A percentile compares a stretch with the other conserved stretches of the same genome.
These are phyloP conservation scores for Phlebiopsis flavidoalba DNA, from an alignment of 768 basidiomycete species.

Conservation along the genomic window DNA sequence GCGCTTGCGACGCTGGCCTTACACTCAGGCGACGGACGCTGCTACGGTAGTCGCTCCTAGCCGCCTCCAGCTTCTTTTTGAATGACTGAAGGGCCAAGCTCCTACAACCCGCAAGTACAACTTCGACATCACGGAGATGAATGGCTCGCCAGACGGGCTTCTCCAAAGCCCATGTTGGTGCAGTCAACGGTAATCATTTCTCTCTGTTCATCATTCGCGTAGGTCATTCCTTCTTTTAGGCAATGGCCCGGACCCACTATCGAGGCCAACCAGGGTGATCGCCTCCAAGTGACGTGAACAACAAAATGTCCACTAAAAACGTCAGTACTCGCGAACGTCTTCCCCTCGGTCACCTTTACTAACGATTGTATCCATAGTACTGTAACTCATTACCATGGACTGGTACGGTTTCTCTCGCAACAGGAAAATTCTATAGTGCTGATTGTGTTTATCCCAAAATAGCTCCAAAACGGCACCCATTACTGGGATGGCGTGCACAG, in stretches of 20 bases:
- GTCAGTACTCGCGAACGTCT: conserved; percentile 13
- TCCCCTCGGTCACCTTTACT: neutral
- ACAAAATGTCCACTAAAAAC: conserved; percentile 26
- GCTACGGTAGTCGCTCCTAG: neutral
- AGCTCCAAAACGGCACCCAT: conserved; percentile 40
- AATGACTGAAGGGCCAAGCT: conserved; percentile 12
- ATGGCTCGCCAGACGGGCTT: conserved; percentile 38
- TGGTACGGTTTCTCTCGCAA: conserved; percentile 15
- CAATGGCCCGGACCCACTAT: conserved; percentile 35
- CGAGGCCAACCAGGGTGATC: conserved; percentile 32
- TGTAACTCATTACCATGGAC: conserved; percentile 33
- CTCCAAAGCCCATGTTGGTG: conserved; percentile 37
- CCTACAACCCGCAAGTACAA: conserved; percentile 38
- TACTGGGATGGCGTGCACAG: conserved; percentile 43
- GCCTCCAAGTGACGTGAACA: conserved; percentile 31
- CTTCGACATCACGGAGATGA: conserved; percentile 34
- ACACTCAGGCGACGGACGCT: neutral
- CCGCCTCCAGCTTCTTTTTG: conserved; percentile 15
- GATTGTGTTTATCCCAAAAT: conserved; percentile 1
- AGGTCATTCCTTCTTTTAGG: conserved; percentile 11
- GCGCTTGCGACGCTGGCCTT: neutral
- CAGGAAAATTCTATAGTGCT: neutral
- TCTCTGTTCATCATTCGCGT: neutral
- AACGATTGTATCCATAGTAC: conserved; percentile 6
- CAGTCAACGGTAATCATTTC: conserved; percentile 35